Percentiles rank a stretch among this genome's conserved stretches.
These are phyloP conservation scores for Colletotrichum abscissum DNA, from an alignment of 2,329 filamentous ascomycete genomes.

Conservation along the genomic window DNA sequence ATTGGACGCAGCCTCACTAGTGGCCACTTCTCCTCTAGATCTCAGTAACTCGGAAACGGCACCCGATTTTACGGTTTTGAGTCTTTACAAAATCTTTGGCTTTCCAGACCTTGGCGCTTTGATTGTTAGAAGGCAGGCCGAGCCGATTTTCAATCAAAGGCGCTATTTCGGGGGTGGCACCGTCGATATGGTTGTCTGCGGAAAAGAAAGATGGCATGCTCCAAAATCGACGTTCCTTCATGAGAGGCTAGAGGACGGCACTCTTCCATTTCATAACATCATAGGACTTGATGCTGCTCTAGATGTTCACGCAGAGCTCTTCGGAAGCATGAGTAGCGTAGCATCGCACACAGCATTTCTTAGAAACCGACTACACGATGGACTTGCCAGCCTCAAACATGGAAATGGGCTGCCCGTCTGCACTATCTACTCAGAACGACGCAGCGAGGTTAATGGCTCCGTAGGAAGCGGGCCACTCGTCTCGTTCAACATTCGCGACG, in stretches of 20 bases:
- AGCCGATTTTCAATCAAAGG: constrained; percentile 71
- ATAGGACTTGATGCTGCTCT: constrained; percentile 83
- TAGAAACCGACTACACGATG: constrained; percentile 66
- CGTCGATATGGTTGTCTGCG: constrained; percentile 85
- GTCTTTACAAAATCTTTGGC: constrained; percentile 98
- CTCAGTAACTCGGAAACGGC: constrained; percentile 69
- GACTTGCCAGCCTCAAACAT: constrained; percentile 73
- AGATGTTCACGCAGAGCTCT: constrained; percentile 74
- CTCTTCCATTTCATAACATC: constrained; percentile 90
- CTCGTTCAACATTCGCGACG: constrained; percentile 83
- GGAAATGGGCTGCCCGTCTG: constrained; percentile 75
- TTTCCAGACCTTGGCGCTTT: constrained; percentile 92
- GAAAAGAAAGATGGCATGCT: constrained; percentile 86
- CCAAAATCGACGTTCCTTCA: constrained; percentile 79
- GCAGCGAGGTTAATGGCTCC: constrained; percentile 3
- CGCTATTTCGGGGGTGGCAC: constrained; percentile 95
- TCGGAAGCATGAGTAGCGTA: constrained; percentile 75
- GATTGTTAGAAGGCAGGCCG: constrained; percentile 80
- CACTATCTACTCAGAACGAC: constrained; percentile 66
- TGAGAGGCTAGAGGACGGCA: constrained; percentile 89
- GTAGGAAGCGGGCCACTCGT: constrained; percentile 76
- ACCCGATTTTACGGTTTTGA: constrained; percentile 88
- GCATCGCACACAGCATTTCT: constrained; percentile 78
- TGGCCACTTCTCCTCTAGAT: constrained; percentile 81
- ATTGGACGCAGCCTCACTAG: constrained; percentile 80